These are phyloP conservation scores for Cryptosporidium xiaoi DNA, from an alignment of 169 alveolate species.

Conservation along the genomic window DNA sequence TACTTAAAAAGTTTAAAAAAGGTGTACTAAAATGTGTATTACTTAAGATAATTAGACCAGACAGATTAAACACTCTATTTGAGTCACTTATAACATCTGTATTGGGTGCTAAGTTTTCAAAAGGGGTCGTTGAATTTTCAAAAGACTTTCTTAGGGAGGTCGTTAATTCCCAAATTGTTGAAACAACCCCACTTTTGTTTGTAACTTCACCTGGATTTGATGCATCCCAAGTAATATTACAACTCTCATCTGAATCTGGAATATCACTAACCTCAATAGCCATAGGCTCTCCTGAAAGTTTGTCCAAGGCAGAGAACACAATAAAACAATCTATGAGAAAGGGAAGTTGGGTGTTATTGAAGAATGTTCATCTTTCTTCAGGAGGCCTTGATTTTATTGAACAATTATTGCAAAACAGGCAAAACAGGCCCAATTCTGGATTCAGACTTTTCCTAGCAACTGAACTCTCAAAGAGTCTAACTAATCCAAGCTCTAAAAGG, in stretches of 20 bases:
- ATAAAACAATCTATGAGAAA: conserved; percentile 91
- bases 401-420: conserved; percentile 86
- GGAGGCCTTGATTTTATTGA: conserved; percentile 95
- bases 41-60: conserved; percentile 93
- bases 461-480: conserved; percentile 93
- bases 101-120: conserved; percentile 88
- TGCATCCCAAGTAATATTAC: conserved; percentile 93
- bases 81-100: conserved; percentile 86
- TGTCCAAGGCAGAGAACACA: conserved; percentile 92
- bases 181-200: conserved; percentile 90
- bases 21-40: conserved; percentile 80
- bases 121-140: conserved; percentile 86
- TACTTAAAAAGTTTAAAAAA: conserved; percentile 3
- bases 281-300: conserved; percentile 97
- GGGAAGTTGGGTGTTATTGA: conserved; percentile 97
- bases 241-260: conserved; percentile 89
- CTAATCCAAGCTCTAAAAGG: conserved; percentile 8
- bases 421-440: conserved; percentile 86
- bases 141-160: conserved; percentile 86
- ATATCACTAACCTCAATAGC: conserved; percentile 92
- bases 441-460: conserved; percentile 96
- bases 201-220: conserved; percentile 99
- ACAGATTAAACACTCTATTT: conserved; percentile 88
- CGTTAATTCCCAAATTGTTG: conserved; percentile 89
- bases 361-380: conserved; percentile 97